These are phyloP conservation scores for Lachnellula arida DNA, from an alignment of 2,329 filamentous ascomycete genomes.

Conservation along the genomic window DNA sequence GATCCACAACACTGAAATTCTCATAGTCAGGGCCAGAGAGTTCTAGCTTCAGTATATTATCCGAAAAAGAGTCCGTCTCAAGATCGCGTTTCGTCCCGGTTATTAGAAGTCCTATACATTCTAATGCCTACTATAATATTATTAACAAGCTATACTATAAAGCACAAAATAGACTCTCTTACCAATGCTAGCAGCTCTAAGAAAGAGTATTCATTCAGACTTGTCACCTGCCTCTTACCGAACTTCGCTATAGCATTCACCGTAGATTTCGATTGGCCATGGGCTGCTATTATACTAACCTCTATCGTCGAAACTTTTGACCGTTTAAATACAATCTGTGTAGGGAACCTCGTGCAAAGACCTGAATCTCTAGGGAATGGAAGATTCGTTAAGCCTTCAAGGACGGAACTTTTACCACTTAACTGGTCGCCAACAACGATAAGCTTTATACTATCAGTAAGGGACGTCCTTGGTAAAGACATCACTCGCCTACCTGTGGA, in stretches of 20 bases:
- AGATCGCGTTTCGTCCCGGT: not conserved
- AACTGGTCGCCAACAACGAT: slow-evolving; percentile 39
- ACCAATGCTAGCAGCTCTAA: too few species aligned
- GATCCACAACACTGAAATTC: slow-evolving; percentile 53
- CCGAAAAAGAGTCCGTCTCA: not conserved
- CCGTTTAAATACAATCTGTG: slow-evolving; percentile 35
- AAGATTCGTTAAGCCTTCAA: slow-evolving; percentile 32
- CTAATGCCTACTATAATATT: not conserved
- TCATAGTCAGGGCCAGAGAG: slow-evolving; percentile 35
- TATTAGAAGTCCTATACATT: slow-evolving; percentile 1
- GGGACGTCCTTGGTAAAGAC: too few species aligned
- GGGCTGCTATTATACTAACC: not conserved
- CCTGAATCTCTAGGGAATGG: slow-evolving; percentile 35
- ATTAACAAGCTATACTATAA: too few species aligned
- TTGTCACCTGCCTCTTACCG: too few species aligned
- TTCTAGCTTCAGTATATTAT: slow-evolving; percentile 8
- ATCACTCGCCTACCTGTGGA: too few species aligned
- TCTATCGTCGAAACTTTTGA: not conserved
- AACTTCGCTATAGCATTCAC: not conserved
- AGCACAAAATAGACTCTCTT: too few species aligned
- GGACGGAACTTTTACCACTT: slow-evolving; percentile 32
- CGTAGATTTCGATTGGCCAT: not conserved
- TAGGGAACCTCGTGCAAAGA: slow-evolving; percentile 40
- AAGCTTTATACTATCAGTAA: slow-evolving; percentile 10
- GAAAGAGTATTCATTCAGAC: too few species aligned